phyloP scores from a whole-genome alignment of 2,329 filamentous ascomycete species.

The Trichoderma lentiforme region DNA sequence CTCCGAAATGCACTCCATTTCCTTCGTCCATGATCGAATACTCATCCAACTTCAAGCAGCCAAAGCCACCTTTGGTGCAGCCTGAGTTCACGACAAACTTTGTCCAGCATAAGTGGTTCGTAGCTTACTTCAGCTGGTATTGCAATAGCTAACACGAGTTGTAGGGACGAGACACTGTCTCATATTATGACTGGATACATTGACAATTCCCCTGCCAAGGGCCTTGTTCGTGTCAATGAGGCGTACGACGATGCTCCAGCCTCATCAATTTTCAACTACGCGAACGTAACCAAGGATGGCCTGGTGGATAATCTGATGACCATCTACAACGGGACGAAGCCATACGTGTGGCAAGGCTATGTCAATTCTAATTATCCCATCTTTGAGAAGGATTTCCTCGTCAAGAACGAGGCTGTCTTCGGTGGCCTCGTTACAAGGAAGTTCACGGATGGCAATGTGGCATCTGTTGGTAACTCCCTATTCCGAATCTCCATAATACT shows the following conservation, averaged over 20 bases:
- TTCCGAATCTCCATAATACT: not conserved
- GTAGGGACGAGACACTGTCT: slow-evolving; percentile 37
- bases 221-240: slow-evolving; percentile 32
- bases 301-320: slow-evolving; percentile 37
- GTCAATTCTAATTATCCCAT: slow-evolving; percentile 39
- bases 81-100: slow-evolving; percentile 33
- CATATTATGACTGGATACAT: slow-evolving; percentile 38
- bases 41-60: slow-evolving; percentile 33
- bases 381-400: slow-evolving; percentile 29
- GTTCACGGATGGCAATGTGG: slow-evolving; percentile 23
- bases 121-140: not conserved
- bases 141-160: not conserved
- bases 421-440: slow-evolving; percentile 23
- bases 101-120: slow-evolving; percentile 40
- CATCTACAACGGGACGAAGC: slow-evolving; percentile 23
- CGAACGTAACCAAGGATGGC: slow-evolving; percentile 33
- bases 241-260: slow-evolving; percentile 28
- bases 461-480: slow-evolving; percentile 24
- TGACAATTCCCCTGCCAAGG: slow-evolving; percentile 32
- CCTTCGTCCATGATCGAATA: slow-evolving; percentile 28
- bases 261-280: slow-evolving; percentile 35
- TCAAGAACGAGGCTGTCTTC: slow-evolving; percentile 26
- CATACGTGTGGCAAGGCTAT: slow-evolving; percentile 32
- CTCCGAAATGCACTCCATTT: slow-evolving; percentile 24
- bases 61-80: slow-evolving; percentile 31